Evolutionary conservation across 371 early-diverging fungal genomes (phyloP), one percentile per base, ranked within the genome.

Genomic region (Mucor circinelloides): DNA sequence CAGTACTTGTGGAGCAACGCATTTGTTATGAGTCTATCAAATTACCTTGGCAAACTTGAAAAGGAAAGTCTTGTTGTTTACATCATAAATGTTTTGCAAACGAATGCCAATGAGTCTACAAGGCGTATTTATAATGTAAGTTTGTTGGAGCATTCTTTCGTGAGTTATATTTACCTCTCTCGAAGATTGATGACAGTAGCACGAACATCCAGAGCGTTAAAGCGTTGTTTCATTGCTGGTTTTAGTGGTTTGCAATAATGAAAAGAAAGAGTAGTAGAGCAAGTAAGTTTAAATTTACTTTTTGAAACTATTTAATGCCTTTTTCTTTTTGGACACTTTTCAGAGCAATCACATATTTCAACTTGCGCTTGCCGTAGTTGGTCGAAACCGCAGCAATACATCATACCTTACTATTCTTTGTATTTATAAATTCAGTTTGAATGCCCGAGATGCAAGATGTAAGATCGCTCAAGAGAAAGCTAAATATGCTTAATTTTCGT

Each of bases 1-100:
- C 3, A 58, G 3, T 34, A 23, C 21, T 6, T 0, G 17, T 2
- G 1, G 3, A n/a, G 15, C 13, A 19, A 32, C 9, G 32, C 12
- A 10, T 19, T 1, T n/a, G 0, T 23, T 19, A 19, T 31, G 2
- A 27, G 30, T 15, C n/a, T n/a, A n/a, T n/a, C n/a, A 28, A 30
- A 12, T 21, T 72, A 88, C 91, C 82, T 90, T 89, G 57, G 95
- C 89, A 70, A 99, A 98, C 71, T 98, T 98, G 76, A 97, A 86
- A 31, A 98, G 82, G 69, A 92, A 95, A 21, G 97, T 97, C 77
- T 93, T 93, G 10, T 88, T 69, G 68, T 93, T 95, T 70, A 97
- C 87, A 81, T 99, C 99, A 77, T 98, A 98, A 23, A 97, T 87
- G 63, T 95, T 95, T 80, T 97, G 97, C 13, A 97, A 79, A n/a